Evolutionary conservation across 164 flowering plant genomes (phyloP).

Genomic region (Platanus orientalis): DNA sequence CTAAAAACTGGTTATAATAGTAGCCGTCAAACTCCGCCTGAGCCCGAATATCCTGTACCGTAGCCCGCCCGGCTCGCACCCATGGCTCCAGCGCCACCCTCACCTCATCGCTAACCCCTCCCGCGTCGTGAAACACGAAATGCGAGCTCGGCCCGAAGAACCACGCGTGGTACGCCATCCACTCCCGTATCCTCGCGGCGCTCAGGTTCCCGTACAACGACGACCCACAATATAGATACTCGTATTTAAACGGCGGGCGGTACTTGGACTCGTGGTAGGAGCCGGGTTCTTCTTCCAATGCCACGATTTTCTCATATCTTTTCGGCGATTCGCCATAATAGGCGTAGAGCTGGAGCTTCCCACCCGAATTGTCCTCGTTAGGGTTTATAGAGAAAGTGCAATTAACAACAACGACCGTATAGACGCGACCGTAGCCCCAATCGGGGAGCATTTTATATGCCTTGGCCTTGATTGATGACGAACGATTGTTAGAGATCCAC

Average conservation of each 20-base stretch:
- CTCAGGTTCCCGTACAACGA: slow-evolving; percentile 54
- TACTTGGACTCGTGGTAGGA: slow-evolving; percentile 37
- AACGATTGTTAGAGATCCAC: slow-evolving; percentile 40
- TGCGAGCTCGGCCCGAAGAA: slow-evolving; percentile 58
- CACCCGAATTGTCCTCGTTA: slow-evolving; percentile 49
- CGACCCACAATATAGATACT: slow-evolving; percentile 67
- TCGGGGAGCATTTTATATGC: slow-evolving; percentile 62
- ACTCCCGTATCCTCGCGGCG: slow-evolving; percentile 48
- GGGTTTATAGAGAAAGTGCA: slow-evolving; percentile 51
- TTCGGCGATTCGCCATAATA: slow-evolving; percentile 38
- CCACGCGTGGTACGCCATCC: slow-evolving; percentile 76
- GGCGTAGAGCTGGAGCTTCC: slow-evolving; percentile 46
- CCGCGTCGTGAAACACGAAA: slow-evolving; percentile 69
- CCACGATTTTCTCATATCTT: slow-evolving; percentile 39
- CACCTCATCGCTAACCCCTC: slow-evolving; percentile 48
- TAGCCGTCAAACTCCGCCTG: slow-evolving; percentile 57
- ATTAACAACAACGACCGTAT: slow-evolving; percentile 63
- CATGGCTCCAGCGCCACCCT: slow-evolving; percentile 55
- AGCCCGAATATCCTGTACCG: slow-evolving; percentile 51
- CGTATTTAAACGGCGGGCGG: slow-evolving; percentile 47
- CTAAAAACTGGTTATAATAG: slow-evolving; percentile 58
- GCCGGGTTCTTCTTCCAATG: slow-evolving; percentile 43
- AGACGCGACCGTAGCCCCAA: slow-evolving; percentile 77
- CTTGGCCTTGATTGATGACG: slow-evolving; percentile 24
- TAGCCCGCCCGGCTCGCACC: slow-evolving; percentile 47